Conservation (phyloP, 2,329 filamentous ascomycete species). For the Verticillium longisporum region DNA sequence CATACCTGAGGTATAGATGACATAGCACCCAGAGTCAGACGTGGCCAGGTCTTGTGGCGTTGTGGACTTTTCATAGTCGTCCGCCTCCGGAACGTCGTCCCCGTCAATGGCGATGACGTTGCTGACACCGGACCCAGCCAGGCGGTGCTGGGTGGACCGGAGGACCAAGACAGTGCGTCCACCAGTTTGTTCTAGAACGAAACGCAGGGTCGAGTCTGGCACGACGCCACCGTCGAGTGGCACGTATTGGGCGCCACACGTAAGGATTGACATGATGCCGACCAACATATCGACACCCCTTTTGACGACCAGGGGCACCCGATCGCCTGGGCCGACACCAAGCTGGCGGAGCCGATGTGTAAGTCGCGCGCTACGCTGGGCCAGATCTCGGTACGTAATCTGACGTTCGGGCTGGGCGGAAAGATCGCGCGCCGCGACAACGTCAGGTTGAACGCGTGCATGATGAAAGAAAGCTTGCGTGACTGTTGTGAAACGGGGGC, state of each 20-base stretch:
- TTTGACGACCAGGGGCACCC: constrained; percentile 33
- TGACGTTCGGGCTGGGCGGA: constrained; percentile 1
- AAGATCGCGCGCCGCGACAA: constrained; percentile 1
- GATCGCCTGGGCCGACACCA: constrained; percentile 24
- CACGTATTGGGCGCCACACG: constrained; percentile 37
- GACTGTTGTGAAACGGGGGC: constrained; percentile 16
- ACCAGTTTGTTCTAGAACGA: constrained; percentile 39
- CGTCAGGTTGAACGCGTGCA: constrained; percentile 1
- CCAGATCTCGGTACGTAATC: constrained; percentile 22
- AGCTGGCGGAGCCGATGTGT: constrained; percentile 18
- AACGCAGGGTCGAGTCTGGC: constrained; percentile 36
- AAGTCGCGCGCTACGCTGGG: constrained; percentile 26
- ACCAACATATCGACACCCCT: constrained; percentile 35
- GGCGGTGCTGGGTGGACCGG: constrained; percentile 3
- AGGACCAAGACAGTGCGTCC: constrained; percentile 33
- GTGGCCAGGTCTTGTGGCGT: constrained; percentile 16
- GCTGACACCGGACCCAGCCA: not conserved
- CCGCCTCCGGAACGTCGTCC: not conserved
- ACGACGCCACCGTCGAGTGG: constrained; percentile 41
- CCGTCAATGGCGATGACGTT: constrained; percentile 3
- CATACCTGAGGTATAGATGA: constrained; percentile 46
- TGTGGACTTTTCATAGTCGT: not conserved
- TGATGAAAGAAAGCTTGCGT: constrained; percentile 30
- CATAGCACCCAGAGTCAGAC: constrained; percentile 31
- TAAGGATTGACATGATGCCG: constrained; percentile 34